phyloP scores from a whole-genome alignment of 768 basidiomycete genomes.

The Russula sp. region DNA sequence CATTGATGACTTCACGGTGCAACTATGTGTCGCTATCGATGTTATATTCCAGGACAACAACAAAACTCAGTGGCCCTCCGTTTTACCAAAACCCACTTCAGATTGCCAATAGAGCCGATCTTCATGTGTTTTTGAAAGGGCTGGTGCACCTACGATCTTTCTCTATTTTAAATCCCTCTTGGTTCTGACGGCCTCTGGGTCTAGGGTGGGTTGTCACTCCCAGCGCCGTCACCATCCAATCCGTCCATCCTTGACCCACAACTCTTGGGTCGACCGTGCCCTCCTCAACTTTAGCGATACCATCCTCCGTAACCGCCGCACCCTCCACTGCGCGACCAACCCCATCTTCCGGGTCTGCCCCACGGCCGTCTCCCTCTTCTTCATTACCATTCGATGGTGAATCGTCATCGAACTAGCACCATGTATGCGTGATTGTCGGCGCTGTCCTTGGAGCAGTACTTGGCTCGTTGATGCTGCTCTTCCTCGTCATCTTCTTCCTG shows the following conservation, averaged over 20 bases:
- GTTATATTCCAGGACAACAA: too few species aligned
- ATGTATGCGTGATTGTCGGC: conserved; percentile 17
- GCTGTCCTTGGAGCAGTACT: conserved; percentile 21
- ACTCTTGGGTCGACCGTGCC: conserved; percentile 27
- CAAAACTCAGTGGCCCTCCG: too few species aligned
- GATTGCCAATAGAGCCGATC: too few species aligned
- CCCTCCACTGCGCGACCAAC: conserved; percentile 24
- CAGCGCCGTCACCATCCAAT: conserved; percentile 34
- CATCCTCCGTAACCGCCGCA: conserved; percentile 31
- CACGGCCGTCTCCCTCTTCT: background rate
- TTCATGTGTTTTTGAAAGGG: too few species aligned
- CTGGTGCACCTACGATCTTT: too few species aligned
- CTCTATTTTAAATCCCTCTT: conserved; percentile 57
- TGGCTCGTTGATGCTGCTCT: conserved; percentile 19
- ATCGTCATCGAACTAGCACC: background rate
- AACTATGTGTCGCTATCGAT: too few species aligned
- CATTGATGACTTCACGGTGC: too few species aligned
- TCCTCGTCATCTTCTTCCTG: conserved; percentile 27
- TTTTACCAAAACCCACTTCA: too few species aligned
- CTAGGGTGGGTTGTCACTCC: conserved; percentile 68
- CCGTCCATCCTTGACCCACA: conserved; percentile 11
- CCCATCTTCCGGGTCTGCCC: background rate
- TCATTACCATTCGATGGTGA: background rate
- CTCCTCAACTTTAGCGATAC: conserved; percentile 26
- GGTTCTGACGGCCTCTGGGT: conserved; percentile 56